Percentiles rank a stretch among this genome's conserved stretches.
Evolutionary conservation across 164 flowering plant species (phyloP).

Genomic region (Warburgia ugandensis): DNA sequence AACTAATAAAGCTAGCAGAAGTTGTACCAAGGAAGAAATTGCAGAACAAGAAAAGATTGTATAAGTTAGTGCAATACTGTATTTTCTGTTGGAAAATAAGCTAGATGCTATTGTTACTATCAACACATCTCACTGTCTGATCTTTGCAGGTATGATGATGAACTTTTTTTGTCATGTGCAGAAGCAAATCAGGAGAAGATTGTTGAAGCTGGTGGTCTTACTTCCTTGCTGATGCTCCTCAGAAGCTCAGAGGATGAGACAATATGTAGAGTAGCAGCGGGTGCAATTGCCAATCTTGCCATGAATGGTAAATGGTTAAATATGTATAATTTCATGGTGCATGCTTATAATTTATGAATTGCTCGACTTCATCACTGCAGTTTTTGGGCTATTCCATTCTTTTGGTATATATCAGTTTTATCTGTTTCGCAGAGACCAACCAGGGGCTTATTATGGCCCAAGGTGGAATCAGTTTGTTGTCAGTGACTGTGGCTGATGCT

Average conservation of each 20-base stretch:
- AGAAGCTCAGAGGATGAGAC: constrained; percentile 77
- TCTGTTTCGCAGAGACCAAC: constrained; percentile 64
- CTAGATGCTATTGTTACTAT: no score
- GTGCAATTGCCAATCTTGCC: constrained; percentile 96
- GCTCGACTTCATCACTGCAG: no score
- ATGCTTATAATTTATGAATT: no score
- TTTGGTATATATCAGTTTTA: no score
- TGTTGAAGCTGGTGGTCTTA: constrained; percentile 95
- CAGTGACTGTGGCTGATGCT: constrained; percentile 71
- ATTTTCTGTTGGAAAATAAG: no score
- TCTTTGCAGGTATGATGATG: neutral
- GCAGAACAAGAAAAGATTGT: constrained; percentile 8
- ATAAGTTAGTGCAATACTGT: no score
- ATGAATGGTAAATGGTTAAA: constrained; percentile 67
- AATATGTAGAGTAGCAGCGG: constrained; percentile 85
- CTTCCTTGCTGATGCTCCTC: constrained; percentile 80
- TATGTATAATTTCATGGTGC: no score
- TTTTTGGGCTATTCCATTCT: no score
- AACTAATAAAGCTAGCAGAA: no score
- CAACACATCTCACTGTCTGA: neutral
- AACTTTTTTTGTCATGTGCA: constrained; percentile 5
- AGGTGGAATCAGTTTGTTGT: constrained; percentile 78
- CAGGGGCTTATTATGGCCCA: constrained; percentile 95
- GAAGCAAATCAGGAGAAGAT: constrained; percentile 79
- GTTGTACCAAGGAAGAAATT: no score